Evolutionary conservation across 441 rosid species (phyloP).

Genomic region (Mallotus japonicus): DNA sequence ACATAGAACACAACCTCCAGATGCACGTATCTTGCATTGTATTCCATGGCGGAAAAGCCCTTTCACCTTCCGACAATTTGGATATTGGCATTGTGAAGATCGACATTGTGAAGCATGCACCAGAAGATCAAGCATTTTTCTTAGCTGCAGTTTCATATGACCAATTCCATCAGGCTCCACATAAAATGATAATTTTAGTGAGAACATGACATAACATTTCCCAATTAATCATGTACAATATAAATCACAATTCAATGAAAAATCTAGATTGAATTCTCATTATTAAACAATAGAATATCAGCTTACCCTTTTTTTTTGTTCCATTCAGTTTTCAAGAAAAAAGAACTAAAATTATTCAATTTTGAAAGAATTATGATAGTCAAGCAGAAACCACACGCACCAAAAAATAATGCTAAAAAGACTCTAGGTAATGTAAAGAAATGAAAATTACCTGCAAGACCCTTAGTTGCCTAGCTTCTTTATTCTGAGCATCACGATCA

Average conservation of each 20-base stretch:
- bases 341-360: background rate
- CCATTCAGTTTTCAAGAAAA: background rate
- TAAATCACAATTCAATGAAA: background rate
- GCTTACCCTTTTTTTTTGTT: background rate
- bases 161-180: slow-evolving; percentile 15
- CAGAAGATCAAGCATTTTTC: slow-evolving; percentile 99
- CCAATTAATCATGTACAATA: background rate
- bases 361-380: background rate
- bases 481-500: slow-evolving; percentile 97
- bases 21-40: slow-evolving; percentile 85
- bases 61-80: slow-evolving; percentile 97
- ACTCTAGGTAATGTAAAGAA: background rate
- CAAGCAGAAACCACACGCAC: background rate
- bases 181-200: background rate
- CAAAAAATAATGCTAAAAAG: background rate
- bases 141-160: slow-evolving; percentile 60
- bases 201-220: background rate
- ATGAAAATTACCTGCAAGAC: slow-evolving; percentile 69
- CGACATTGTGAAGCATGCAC: slow-evolving; percentile 99
- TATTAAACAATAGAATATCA: background rate
- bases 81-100: slow-evolving; percentile 83
- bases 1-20: slow-evolving; percentile 95
- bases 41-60: slow-evolving; percentile 97
- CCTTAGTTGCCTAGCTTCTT: slow-evolving; percentile 91
- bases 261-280: background rate